Evolutionary conservation across 768 basidiomycete genomes (phyloP), one percentile per base, ranked within the genome.

Genomic region (Mycena latifolia): DNA sequence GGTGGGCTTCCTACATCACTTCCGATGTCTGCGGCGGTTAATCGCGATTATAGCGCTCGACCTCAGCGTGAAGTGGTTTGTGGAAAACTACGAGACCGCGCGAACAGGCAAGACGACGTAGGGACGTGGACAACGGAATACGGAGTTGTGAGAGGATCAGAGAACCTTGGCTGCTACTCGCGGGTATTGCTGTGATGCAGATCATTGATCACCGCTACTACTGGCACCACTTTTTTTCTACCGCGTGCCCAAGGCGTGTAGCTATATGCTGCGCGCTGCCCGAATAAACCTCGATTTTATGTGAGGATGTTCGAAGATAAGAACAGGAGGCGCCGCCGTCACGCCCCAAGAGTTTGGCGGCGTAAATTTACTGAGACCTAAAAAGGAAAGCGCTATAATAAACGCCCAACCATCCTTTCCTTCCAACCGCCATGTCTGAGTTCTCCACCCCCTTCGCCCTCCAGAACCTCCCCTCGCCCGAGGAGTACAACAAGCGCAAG

Each of bases 401-500:
- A 18, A 39, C 37, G 37, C 37, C 37, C 5, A 17, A 18, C 37
- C 31, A 6, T 39, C 60, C 52, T 56, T 66, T 55, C 39, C 53
- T 61, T 43, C 31, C 28, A 50, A 46, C 75, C 72, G 78, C 67
- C 75, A 86, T 87, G 85, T 83, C 87, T 65, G 81, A 82, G 63
- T 63, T 79, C 58, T 65, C 63, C 37, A 57, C 76, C 25, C 80
- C 84, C 47, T 85, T 89, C 65, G 77, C 87, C 41, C 61, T 66
- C 15, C 51, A 86, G 82, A 69, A 84, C 69, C 82, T 93, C 28
- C 92, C 91, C 1, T 77, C 91, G n/a, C 86, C 88, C 0, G 92
- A 91, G 72, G 93, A 95, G 69, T 98, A 93, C 77, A 85, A 87
- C 72, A 91, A 92, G 80, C 90, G 96, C 78, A 98, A 97, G 78